Evolutionary conservation across 371 early-diverging fungal genomes (phyloP).

Genomic region (Syncephalis plumigaleata): DNA sequence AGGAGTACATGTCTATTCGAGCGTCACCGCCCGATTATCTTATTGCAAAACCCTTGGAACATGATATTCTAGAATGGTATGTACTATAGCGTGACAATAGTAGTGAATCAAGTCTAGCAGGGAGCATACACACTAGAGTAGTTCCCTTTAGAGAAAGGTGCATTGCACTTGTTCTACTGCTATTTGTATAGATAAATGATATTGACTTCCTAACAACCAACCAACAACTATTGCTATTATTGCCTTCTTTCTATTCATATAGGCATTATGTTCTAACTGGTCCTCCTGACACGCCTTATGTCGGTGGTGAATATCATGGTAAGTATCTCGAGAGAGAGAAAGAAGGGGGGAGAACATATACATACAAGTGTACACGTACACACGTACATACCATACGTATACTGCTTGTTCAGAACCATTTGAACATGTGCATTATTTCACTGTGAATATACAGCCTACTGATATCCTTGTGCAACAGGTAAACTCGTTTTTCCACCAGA

Average conservation of each 20-base stretch:
- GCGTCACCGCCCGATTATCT: constrained; percentile 23
- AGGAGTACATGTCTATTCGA: constrained; percentile 74
- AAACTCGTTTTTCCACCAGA: constrained; percentile 85
- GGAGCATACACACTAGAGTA: too few species aligned
- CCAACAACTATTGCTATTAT: too few species aligned
- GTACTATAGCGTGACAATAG: neutral
- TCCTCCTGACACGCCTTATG: constrained; percentile 85
- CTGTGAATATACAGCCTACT: too few species aligned
- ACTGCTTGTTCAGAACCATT: too few species aligned
- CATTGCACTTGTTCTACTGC: too few species aligned
- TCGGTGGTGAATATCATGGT: constrained; percentile 88
- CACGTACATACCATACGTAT: too few species aligned
- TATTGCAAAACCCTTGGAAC: constrained; percentile 79
- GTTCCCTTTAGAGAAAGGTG: too few species aligned
- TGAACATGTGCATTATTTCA: too few species aligned
- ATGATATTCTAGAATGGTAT: constrained; percentile 91
- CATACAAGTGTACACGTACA: neutral
- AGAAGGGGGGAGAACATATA: too few species aligned
- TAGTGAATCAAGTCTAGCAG: neutral
- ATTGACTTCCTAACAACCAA: too few species aligned
- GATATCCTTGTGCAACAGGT: constrained; percentile 12
- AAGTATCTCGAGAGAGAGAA: too few species aligned
- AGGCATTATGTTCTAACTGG: constrained; percentile 92
- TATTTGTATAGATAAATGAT: too few species aligned
- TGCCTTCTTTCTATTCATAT: constrained; percentile 1